These are phyloP conservation scores for Psidium guajava DNA, from an alignment of 345 rosid species.

Conservation along the genomic window DNA sequence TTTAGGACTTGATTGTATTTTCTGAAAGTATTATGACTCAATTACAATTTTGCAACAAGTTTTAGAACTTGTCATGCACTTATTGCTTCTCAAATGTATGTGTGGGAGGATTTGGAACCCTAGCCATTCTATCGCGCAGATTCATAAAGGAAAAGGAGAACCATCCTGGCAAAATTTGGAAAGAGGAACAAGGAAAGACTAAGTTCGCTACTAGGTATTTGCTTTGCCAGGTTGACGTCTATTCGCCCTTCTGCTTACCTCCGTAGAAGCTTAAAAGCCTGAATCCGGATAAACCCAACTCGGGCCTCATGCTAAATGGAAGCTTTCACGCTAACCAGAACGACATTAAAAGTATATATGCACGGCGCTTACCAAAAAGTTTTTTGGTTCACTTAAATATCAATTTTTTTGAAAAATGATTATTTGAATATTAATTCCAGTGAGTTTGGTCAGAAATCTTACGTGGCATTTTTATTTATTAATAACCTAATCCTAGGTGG, in stretches of 20 bases:
- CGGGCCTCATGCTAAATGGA: neutral
- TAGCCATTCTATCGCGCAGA: neutral
- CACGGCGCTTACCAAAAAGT: too few relatives aligned
- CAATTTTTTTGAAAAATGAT: too few relatives aligned
- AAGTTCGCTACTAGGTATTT: neutral
- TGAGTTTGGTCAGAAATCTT: too few relatives aligned
- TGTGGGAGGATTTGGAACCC: neutral
- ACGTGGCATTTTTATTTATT: too few relatives aligned
- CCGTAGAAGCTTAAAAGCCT: neutral
- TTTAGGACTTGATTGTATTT: neutral
- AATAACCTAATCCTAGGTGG: too few relatives aligned
- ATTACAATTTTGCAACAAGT: rapidly evolving
- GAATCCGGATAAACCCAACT: neutral
- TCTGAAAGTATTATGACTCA: neutral
- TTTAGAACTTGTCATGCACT: neutral
- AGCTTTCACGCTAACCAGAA: neutral
- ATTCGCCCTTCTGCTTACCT: neutral
- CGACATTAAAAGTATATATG: too few relatives aligned
- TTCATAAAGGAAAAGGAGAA: neutral
- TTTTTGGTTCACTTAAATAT: too few relatives aligned
- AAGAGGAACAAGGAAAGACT: neutral
- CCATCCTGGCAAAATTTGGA: neutral
- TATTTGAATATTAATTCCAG: too few relatives aligned
- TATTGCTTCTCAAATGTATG: neutral
- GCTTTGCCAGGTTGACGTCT: neutral